Percentiles rank a stretch among this genome's conserved stretches.
Evolutionary conservation across 192 early-diverging fungal genomes (phyloP).

Genomic region (Haplosporangium gracile): DNA sequence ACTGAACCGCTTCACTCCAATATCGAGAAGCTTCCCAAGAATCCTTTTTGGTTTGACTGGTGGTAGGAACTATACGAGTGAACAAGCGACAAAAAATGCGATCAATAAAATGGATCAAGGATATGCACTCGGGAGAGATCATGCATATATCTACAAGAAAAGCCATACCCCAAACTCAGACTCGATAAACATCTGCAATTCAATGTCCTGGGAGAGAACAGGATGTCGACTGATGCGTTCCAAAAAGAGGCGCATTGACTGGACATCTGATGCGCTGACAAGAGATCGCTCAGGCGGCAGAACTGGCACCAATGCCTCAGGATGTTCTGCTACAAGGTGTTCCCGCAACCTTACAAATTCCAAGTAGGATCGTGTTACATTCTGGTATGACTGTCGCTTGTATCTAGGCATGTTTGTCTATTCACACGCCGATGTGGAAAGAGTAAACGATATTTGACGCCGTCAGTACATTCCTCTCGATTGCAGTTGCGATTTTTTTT

Average conservation of each 20-base stretch:
- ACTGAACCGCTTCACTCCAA: slow-evolving; percentile 43
- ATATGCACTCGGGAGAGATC: neutral
- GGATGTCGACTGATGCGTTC: slow-evolving; percentile 55
- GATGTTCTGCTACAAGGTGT: slow-evolving; percentile 53
- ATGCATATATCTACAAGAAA: neutral
- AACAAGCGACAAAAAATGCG: neutral
- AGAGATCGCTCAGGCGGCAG: slow-evolving; percentile 53
- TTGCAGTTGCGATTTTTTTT: neutral
- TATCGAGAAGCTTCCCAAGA: slow-evolving; percentile 36
- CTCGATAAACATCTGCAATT: slow-evolving; percentile 61
- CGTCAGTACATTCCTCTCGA: neutral
- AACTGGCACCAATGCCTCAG: slow-evolving; percentile 58
- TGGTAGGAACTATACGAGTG: slow-evolving; percentile 48
- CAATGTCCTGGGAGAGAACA: slow-evolving; percentile 56
- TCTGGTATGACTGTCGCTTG: slow-evolving; percentile 51
- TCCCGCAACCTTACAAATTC: slow-evolving; percentile 59
- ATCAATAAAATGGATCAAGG: neutral
- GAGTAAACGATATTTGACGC: neutral
- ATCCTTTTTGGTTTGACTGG: slow-evolving; percentile 54
- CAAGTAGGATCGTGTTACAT: slow-evolving; percentile 52
- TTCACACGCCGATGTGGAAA: neutral
- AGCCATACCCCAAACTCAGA: slow-evolving; percentile 57
- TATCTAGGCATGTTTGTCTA: slow-evolving; percentile 60
- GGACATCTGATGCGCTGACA: slow-evolving; percentile 46
- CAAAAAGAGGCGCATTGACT: slow-evolving; percentile 54